Conservation (phyloP, 2,329 filamentous ascomycete genomes). For the Emergomyces africanus region DNA sequence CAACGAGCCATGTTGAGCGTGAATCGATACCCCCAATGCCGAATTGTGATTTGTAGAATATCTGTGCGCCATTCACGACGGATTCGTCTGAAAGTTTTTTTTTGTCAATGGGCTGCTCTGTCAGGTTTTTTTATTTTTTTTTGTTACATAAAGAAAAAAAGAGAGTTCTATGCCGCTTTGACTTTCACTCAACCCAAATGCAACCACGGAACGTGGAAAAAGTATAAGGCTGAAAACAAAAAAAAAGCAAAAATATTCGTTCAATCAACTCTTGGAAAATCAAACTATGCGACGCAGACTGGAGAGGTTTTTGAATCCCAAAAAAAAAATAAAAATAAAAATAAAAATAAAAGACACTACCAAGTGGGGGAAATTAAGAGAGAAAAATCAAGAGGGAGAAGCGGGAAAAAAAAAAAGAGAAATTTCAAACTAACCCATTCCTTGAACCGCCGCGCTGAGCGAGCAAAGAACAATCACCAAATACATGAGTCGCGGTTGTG, state of each 20-base stretch:
- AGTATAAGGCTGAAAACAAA: neutral
- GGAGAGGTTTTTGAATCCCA: neutral
- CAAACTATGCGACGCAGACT: neutral
- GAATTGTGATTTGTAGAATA: conserved; percentile 51
- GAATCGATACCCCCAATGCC: conserved; percentile 40
- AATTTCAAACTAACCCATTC: conserved; percentile 40
- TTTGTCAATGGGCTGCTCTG: conserved; percentile 8
- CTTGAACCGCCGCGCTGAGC: conserved; percentile 57
- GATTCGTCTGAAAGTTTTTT: conserved; percentile 49
- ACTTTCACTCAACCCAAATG: neutral
- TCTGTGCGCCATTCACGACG: conserved; percentile 55
- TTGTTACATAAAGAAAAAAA: neutral
- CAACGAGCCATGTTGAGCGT: conserved; percentile 46
- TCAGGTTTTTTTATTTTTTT: too few relatives aligned
- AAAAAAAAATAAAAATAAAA: neutral
- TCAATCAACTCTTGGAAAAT: neutral
- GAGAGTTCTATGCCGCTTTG: neutral
- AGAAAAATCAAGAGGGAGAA: too few relatives aligned
- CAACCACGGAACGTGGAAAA: neutral
- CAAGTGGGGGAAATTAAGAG: neutral
- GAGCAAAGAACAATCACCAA: conserved; percentile 54
- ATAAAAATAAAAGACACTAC: too few relatives aligned
- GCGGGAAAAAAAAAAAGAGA: neutral
- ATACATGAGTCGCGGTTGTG: conserved; percentile 53
- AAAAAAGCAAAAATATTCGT: neutral